These are phyloP conservation scores for Grifola frondosa DNA, from an alignment of 1,284 basidiomycete species.

Conservation along the genomic window DNA sequence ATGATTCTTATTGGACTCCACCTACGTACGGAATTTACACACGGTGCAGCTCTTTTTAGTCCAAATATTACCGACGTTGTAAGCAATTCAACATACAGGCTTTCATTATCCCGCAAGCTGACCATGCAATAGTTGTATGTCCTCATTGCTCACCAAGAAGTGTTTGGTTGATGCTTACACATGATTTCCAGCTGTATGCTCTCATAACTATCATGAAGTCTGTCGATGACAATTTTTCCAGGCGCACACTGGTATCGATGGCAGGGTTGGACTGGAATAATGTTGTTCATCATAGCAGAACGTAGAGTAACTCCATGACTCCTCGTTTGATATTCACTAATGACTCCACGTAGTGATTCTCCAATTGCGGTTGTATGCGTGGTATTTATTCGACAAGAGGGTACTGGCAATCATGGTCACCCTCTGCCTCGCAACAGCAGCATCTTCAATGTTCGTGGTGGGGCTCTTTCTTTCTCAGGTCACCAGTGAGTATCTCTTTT, in stretches of 20 bases:
- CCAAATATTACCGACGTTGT: no score
- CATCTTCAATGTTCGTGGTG: conserved; percentile 48
- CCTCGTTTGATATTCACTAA: not conserved
- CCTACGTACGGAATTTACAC: no score
- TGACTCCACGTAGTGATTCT: conserved; percentile 1
- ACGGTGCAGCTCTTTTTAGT: no score
- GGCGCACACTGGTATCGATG: not conserved
- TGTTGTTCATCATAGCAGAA: not conserved
- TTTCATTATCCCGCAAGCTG: no score
- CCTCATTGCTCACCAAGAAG: no score
- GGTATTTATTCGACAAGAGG: not conserved
- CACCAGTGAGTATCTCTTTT: conserved; percentile 37
- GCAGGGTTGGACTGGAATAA: not conserved
- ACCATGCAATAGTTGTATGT: no score
- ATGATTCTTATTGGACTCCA: no score
- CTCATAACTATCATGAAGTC: no score
- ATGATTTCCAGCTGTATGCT: no score
- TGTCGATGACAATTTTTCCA: no score
- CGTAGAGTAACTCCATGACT: not conserved
- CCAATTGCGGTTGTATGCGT: not conserved
- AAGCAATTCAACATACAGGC: no score
- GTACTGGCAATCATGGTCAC: conserved; percentile 36
- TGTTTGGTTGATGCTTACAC: no score
- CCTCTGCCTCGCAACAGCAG: conserved; percentile 40
- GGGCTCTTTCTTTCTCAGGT: conserved; percentile 36